Base-by-base conservation (phyloP, 306 rosid genomes). In the Datisca glomerata region DNA sequence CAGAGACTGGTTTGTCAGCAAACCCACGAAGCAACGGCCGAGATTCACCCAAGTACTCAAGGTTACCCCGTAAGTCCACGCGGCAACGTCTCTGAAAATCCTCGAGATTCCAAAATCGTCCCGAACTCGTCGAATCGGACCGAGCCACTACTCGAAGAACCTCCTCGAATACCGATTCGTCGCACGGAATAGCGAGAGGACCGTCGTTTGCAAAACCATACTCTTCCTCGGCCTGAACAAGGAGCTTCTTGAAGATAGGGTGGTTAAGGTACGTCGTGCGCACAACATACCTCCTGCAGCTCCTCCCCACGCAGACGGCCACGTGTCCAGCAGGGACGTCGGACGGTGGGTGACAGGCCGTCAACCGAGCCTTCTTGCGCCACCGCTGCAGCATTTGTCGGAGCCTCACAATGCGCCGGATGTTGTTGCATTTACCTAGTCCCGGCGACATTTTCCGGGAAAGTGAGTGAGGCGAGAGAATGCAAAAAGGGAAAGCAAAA, bases 241-340 rank as follows among this genome's bases (percentile, higher is more conserved):
- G 85, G 46, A 89, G 93, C 62, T 55, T 72, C 68, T 66, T 58
- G 78, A 89, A 89, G 65, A 89, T 53, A 3, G 95, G 97, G 51
- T 89, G 97, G 67, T 89, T 89, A 68, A 89, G 61, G 64, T 77
- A 49, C 18, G 73, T 67, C 2, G 94, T 80, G 8, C 77, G 85
- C 45, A 89, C 79, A 20, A 89, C 37, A 50, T 64, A 89, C 49
- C 97, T 71, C 67, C 64, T 59, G 61, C 41, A 49, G 15, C 59
- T 80, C 9, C 61, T 73, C 0, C 94, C 97, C 21, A 83, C 97
- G 20, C 86, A 76, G 23, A 89, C 79, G 6, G 86, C 95, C 38
- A 89, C 79, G 72, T 83, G 86, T 4, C 97, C 97, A 0, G 78
- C 74, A 0, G 97, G 95, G 0, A 89, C 97, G 29, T 83, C 97